Evolutionary conservation across 2,329 filamentous ascomycete genomes (phyloP).

Genomic region (Pseudopyricularia cyperi): DNA sequence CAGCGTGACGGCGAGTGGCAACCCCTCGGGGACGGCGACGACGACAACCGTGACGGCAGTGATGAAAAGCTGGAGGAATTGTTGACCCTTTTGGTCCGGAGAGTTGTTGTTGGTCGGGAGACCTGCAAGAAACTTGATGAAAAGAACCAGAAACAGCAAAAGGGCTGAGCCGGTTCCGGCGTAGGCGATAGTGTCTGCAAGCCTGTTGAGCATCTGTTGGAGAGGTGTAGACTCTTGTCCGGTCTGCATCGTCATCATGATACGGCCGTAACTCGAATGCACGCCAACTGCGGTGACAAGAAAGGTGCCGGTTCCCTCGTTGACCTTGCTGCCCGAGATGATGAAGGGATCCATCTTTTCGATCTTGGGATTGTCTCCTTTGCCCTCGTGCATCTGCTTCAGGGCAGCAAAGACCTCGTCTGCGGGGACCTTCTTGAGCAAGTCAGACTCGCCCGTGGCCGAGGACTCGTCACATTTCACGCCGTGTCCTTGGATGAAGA

Average conservation of each 20-base stretch:
- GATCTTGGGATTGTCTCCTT: background rate
- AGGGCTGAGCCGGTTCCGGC: slow-evolving; percentile 53
- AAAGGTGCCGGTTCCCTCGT: slow-evolving; percentile 39
- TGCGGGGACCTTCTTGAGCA: slow-evolving; percentile 49
- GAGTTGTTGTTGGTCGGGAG: slow-evolving; percentile 45
- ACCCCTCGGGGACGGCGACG: slow-evolving; percentile 52
- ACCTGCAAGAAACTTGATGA: slow-evolving; percentile 61
- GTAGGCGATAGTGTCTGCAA: slow-evolving; percentile 30
- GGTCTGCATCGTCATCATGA: slow-evolving; percentile 40
- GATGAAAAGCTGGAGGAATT: slow-evolving; percentile 49
- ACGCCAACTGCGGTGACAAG: slow-evolving; percentile 42
- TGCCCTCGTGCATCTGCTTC: slow-evolving; percentile 51
- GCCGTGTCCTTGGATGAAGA: slow-evolving; percentile 50
- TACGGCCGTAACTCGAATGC: slow-evolving; percentile 39
- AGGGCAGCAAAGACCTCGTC: slow-evolving; percentile 44
- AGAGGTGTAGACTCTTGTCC: slow-evolving; percentile 39
- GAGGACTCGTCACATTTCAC: slow-evolving; percentile 59
- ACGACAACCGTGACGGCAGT: slow-evolving; percentile 53
- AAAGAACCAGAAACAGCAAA: slow-evolving; percentile 61
- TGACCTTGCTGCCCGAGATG: slow-evolving; percentile 40
- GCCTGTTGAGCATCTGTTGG: slow-evolving; percentile 35
- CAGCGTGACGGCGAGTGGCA: slow-evolving; percentile 54
- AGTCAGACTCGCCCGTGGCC: slow-evolving; percentile 56
- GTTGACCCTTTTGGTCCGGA: slow-evolving; percentile 15
- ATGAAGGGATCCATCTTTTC: slow-evolving; percentile 52